These are phyloP conservation scores for Chamaenerion angustifolium DNA, from an alignment of 345 rosid genomes.

Conservation along the genomic window DNA sequence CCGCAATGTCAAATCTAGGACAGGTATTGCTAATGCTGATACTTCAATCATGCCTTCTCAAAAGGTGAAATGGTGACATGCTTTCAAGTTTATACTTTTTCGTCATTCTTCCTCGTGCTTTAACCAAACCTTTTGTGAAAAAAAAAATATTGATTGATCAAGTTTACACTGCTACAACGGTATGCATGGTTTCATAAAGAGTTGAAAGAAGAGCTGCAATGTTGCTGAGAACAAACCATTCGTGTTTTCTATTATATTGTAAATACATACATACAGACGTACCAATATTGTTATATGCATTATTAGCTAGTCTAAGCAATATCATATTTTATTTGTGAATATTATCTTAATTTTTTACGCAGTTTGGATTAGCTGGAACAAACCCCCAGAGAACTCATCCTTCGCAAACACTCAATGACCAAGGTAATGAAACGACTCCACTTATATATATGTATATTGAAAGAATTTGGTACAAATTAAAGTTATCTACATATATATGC, in stretches of 20 bases:
- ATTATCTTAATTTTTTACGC: conserved; percentile 16
- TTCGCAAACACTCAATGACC: conserved; percentile 66
- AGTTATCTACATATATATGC: background rate
- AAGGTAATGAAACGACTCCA: conserved; percentile 32
- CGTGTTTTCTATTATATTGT: no score
- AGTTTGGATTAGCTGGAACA: conserved; percentile 61
- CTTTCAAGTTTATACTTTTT: no score
- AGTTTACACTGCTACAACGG: no score
- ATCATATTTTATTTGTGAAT: background rate
- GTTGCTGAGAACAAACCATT: no score
- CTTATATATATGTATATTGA: background rate
- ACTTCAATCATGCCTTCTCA: conserved; percentile 2
- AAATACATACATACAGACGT: no score
- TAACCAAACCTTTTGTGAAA: no score
- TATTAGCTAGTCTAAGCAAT: background rate
- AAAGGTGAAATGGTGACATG: background rate
- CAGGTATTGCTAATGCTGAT: conserved; percentile 32
- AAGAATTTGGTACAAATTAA: background rate
- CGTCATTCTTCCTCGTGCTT: no score
- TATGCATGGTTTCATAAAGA: no score
- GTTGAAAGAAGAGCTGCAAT: no score
- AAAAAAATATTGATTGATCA: no score
- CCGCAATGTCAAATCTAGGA: conserved; percentile 55
- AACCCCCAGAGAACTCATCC: conserved; percentile 62
- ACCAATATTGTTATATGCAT: background rate